phyloP scores from a whole-genome alignment of 805 yeast species.

The Komagataella pastoris region DNA sequence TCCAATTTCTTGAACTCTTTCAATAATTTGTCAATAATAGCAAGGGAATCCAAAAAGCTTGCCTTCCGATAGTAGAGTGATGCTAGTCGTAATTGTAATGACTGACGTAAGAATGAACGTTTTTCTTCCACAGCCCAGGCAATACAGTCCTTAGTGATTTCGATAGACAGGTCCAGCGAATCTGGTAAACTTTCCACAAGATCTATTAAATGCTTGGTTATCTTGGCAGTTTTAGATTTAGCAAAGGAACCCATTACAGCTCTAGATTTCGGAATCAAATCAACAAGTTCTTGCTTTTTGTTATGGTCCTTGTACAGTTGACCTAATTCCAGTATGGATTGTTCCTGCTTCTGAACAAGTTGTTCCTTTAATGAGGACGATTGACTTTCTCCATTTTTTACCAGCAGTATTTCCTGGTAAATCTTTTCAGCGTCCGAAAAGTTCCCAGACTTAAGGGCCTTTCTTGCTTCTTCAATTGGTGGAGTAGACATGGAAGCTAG shows the following conservation, averaged over 20 bases:
- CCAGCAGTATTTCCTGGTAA: constrained; percentile 35
- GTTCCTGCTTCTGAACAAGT: constrained; percentile 41
- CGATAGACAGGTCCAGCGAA: constrained; percentile 59
- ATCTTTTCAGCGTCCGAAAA: constrained; percentile 43
- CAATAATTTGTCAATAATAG: constrained; percentile 57
- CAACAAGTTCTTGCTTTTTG: constrained; percentile 37
- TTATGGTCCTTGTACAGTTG: constrained; percentile 41
- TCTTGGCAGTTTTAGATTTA: constrained; percentile 89
- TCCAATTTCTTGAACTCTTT: constrained; percentile 86
- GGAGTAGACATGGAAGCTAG: constrained; percentile 13
- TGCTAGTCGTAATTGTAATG: constrained; percentile 74
- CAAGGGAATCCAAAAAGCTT: constrained; percentile 55
- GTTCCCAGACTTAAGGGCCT: constrained; percentile 35
- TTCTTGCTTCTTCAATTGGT: constrained; percentile 46
- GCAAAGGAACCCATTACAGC: constrained; percentile 61
- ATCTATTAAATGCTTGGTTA: constrained; percentile 72
- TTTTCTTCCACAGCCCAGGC: constrained; percentile 80
- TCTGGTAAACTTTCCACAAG: constrained; percentile 47
- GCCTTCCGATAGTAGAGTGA: constrained; percentile 55
- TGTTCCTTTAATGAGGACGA: background rate
- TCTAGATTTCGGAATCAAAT: constrained; percentile 57
- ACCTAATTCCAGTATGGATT: constrained; percentile 67
- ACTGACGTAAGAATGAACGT: constrained; percentile 79
- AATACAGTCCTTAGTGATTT: constrained; percentile 64
- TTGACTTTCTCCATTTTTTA: constrained; percentile 5